Evolutionary conservation across 129 eudicot genomes (phyloP), one percentile per base, ranked within the genome.

Genomic region (Pulicaria dysenterica): DNA sequence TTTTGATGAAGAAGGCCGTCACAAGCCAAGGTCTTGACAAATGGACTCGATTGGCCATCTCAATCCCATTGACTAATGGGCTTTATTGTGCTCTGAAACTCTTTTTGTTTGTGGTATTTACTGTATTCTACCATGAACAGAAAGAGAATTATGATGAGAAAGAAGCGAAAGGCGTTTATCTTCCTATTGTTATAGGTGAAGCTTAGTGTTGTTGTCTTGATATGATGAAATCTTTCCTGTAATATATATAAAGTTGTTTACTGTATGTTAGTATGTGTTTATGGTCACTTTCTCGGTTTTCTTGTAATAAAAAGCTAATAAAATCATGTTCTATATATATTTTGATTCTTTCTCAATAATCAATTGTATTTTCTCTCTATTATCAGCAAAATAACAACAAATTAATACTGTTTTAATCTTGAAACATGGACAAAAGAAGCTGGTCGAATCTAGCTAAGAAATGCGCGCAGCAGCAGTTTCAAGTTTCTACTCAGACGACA

Each of bases 31-130:
- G 63, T 50, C n/a, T 41, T 38, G 50, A 34, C 64, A 7, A 43
- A 39, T 45, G 19, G 8, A 3, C 12, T 7, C 3, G 41, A 58
- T 6, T 70, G 40, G 72, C 36, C 5, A 7, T 69, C 15, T n/a
- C 38, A 4, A 42, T 64, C 43, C 62, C 66, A 19, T 53, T 70
- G 24, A 9, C 49, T 8, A 57, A 75, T 9, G 73, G 68, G 11
- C 47, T 43, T 1, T 8, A 14, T 8, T 64, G 78, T 24, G 16
- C 50, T 74, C 34, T 81, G 40, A 76, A 65, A 45, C 64, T 80
- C 37, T 80, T 80, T 39, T 42, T 69, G 84, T 69, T 74, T 80
- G 84, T 62, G 31, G 73, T 69, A 65, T 75, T 24, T n/a, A 75
- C 84, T 0, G 69, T 75, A n/a, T 69, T 68, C 34, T 80, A 75